These are phyloP conservation scores for Pseudisothecium myosuroides DNA, from an alignment of 225 moss, liverwort and hornwort species.

Conservation along the genomic window DNA sequence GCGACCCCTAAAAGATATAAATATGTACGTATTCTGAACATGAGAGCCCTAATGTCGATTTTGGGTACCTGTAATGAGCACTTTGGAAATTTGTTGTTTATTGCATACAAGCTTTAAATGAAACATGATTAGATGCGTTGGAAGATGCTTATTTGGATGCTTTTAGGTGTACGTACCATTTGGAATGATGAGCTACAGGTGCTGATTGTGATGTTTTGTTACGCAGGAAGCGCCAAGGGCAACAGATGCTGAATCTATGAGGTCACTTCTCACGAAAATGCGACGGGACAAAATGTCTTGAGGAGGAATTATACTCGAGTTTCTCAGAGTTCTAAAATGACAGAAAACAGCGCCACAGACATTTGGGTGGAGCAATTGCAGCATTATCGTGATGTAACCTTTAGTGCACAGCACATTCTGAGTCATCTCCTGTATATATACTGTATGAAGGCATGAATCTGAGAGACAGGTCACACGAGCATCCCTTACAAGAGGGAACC, in stretches of 20 bases:
- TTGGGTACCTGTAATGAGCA: not conserved
- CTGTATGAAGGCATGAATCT: not conserved
- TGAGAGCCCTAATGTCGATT: not conserved
- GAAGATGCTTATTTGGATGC: not conserved
- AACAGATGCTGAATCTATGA: conserved; percentile 51
- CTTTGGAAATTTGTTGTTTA: not conserved
- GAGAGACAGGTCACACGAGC: not conserved
- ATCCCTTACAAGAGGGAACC: not conserved
- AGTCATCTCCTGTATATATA: not conserved
- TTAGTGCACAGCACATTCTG: not conserved
- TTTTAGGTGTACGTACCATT: not conserved
- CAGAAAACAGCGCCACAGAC: not conserved
- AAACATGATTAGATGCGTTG: not conserved
- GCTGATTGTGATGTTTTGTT: not conserved
- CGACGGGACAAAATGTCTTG: conserved; percentile 32
- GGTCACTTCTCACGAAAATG: conserved; percentile 43
- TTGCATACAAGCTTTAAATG: not conserved
- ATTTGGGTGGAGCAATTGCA: not conserved
- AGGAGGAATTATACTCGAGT: not conserved
- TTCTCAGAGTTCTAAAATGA: not conserved
- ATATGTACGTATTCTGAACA: not conserved
- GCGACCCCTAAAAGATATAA: not conserved
- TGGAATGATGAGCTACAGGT: not conserved
- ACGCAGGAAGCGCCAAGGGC: conserved; percentile 43
- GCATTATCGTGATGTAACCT: not conserved